Evolutionary conservation across 164 flowering plant species (phyloP), one percentile per base, ranked within the genome.

Genomic region (Aristolochia fimbriata): DNA sequence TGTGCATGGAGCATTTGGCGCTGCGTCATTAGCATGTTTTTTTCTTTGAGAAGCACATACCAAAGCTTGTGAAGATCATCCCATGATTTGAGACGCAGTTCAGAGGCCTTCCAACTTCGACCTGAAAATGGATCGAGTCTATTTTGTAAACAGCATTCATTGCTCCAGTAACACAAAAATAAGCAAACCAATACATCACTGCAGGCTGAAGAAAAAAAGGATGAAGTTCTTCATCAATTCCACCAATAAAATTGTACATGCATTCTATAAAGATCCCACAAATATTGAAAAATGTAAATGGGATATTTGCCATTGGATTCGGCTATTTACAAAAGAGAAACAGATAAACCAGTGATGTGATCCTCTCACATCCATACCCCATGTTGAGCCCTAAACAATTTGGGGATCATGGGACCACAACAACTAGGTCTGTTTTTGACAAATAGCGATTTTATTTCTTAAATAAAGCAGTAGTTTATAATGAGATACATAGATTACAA

Each of bases 11-110:
- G 97, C 96, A 90, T 86, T 78, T 93, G 97, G 8, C 92, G 79
- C 55, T 88, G 99, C 57, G 95, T 84, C 95, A 93, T 90, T 62
- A 93, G 73, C 97, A 93, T 86, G 81, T 90, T 93, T 68, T 88
- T 93, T 79, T 87, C 98, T 80, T 93, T 90, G 66, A 93, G 66
- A 19, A 90, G 81, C 62, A 90, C 95, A 75, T 83, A 93, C 97
- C 96, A 93, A 12, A 93, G 78, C 77, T 88, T 90, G 17, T 87
- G 73, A 60, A 93, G 97, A 74, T 90, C 96, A 70, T 88, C 82
- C 82, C 97, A 93, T 33, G 99, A 88, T 70, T 89, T 89, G 30
- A 92, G 80, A 46, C 96, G 96, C 76, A 89, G 73, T 70, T 92
- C 96, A 68, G 83, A 75, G 70, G 97, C 98, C 70, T 89, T 89